Evolutionary conservation across 352 stramenopile genomes (phyloP).

Genomic region (Phytopythium aichiense): DNA sequence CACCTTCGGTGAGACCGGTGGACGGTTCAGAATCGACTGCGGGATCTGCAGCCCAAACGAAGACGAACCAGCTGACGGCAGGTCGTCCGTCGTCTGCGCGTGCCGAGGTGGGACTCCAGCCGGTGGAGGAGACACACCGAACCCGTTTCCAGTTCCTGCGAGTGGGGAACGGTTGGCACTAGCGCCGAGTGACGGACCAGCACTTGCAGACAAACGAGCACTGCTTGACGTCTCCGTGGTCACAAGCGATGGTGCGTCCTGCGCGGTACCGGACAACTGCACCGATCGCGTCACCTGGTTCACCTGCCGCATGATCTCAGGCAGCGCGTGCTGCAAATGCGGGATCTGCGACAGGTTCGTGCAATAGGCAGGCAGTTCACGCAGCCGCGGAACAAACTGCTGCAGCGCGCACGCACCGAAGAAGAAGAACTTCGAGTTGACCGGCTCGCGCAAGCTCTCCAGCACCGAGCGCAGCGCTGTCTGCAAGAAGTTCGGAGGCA

Average conservation of each 20-base stretch:
- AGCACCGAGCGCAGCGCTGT: conserved; percentile 97
- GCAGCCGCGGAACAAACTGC: conserved; percentile 96
- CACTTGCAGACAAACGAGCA: not conserved
- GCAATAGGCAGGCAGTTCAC: conserved; percentile 97
- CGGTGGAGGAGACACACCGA: conserved; percentile 2
- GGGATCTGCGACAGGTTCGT: conserved; percentile 98
- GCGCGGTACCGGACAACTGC: conserved; percentile 12
- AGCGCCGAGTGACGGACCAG: not conserved
- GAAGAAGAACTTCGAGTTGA: conserved; percentile 98
- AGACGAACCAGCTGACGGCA: not conserved
- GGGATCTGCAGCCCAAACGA: conserved; percentile 31
- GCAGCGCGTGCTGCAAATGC: conserved; percentile 93
- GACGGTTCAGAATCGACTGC: conserved; percentile 39
- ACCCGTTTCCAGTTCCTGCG: not conserved
- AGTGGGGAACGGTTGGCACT: not conserved
- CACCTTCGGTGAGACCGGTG: conserved; percentile 40
- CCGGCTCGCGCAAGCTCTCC: conserved; percentile 94
- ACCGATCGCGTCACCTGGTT: conserved; percentile 75
- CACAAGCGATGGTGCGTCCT: conserved; percentile 16
- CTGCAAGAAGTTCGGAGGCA: conserved; percentile 97
- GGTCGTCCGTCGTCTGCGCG: conserved; percentile 6
- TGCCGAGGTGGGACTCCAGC: not conserved
- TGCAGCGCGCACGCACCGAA: conserved; percentile 98
- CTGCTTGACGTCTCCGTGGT: not conserved
- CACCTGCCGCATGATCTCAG: conserved; percentile 88